A percentile compares a stretch with the other conserved stretches of the same genome.
Evolutionary conservation across 2,329 filamentous ascomycete genomes (phyloP).

Genomic region (Penicillium sp.): DNA sequence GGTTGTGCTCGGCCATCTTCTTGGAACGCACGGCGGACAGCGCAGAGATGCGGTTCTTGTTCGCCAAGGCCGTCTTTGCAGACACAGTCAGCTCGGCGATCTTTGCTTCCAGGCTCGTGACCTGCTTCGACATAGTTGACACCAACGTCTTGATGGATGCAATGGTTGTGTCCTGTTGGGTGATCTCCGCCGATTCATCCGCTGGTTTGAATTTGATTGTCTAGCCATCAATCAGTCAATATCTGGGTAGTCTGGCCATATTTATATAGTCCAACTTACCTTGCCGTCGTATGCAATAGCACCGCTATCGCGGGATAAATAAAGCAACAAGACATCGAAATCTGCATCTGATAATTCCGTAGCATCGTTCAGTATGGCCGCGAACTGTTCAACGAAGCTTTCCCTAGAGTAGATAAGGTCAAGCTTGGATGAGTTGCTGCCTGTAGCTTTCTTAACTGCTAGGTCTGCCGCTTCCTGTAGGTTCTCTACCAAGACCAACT

Average conservation of each 20-base stretch:
- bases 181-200: conserved; percentile 58
- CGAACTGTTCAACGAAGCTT: conserved; percentile 63
- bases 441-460: conserved; percentile 49
- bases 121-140: conserved; percentile 62
- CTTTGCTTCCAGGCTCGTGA: conserved; percentile 62
- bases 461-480: conserved; percentile 57
- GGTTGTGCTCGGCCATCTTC: conserved; percentile 73
- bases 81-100: conserved; percentile 52
- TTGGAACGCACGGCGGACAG: conserved; percentile 77
- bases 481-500: conserved; percentile 55
- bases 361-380: conserved; percentile 50
- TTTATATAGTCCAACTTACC: conserved; percentile 32
- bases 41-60: conserved; percentile 73
- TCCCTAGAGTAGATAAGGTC: conserved; percentile 67
- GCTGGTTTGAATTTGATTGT: conserved; percentile 71
- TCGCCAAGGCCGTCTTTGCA: conserved; percentile 68
- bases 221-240: conserved; percentile 35
- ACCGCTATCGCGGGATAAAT: conserved; percentile 66
- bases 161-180: conserved; percentile 76
- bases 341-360: conserved; percentile 62
- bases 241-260: not conserved
- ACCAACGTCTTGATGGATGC: conserved; percentile 77
- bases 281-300: conserved; percentile 50
- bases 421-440: conserved; percentile 53
- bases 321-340: conserved; percentile 67